A percentile compares a stretch with the other conserved stretches of the same genome.
Evolutionary conservation across 179 eudicot genomes (phyloP).

Genomic region (Camellia oleifera): DNA sequence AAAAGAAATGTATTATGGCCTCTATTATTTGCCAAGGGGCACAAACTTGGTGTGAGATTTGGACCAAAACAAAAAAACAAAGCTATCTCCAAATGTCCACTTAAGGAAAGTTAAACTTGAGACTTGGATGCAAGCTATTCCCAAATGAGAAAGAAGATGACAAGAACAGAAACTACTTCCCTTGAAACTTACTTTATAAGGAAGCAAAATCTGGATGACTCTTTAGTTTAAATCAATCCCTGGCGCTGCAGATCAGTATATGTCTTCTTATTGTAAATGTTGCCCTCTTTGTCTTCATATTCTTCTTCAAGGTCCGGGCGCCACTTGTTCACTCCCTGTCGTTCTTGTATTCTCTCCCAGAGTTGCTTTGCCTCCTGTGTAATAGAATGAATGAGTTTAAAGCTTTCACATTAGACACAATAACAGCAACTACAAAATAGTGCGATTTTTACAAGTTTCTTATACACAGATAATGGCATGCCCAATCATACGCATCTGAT

Average conservation of each 20-base stretch:
- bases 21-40: neutral
- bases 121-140: neutral
- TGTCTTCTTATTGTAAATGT: slow-evolving; percentile 94
- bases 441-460: neutral
- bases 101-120: neutral
- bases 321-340: slow-evolving; percentile 92
- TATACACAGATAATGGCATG: neutral
- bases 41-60: neutral
- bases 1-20: neutral
- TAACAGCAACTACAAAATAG: neutral
- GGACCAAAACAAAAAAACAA: neutral
- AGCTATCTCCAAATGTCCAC: neutral
- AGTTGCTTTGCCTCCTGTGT: slow-evolving; percentile 83
- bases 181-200: neutral
- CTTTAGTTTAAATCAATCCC: slow-evolving; percentile 59
- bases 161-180: neutral
- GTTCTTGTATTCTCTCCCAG: slow-evolving; percentile 91
- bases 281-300: slow-evolving; percentile 93
- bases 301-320: slow-evolving; percentile 98
- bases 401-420: neutral
- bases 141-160: neutral
- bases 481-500: neutral
- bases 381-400: neutral
- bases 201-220: neutral
- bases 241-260: slow-evolving; percentile 94